These are phyloP conservation scores for Gossypium rotundifolium DNA, from an alignment of 345 rosid species.

Conservation along the genomic window DNA sequence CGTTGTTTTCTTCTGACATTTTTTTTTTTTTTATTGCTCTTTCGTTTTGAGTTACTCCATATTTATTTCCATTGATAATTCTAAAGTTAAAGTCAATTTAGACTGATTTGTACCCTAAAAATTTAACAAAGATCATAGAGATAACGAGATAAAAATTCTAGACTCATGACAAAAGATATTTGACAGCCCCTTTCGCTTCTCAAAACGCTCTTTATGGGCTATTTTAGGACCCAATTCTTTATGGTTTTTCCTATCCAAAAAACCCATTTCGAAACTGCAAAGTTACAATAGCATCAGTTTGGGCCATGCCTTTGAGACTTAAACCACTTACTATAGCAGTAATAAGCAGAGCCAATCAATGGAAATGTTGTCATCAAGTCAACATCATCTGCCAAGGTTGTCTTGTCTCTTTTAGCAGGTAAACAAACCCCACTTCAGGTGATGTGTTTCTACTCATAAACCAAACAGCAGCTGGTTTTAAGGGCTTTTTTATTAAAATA, in stretches of 20 bases:
- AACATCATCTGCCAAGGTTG: constrained; percentile 5
- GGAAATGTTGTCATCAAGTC: background rate
- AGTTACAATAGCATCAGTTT: background rate
- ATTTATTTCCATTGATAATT: too few relatives aligned
- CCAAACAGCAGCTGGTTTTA: constrained; percentile 7
- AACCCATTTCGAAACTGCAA: background rate
- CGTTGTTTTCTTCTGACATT: too few relatives aligned
- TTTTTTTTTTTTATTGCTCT: too few relatives aligned
- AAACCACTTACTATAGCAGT: too few relatives aligned
- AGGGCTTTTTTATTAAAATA: too few relatives aligned
- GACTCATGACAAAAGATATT: too few relatives aligned
- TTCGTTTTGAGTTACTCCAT: too few relatives aligned
- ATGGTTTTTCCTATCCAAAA: background rate
- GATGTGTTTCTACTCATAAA: background rate
- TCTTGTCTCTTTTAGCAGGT: constrained; percentile 11
- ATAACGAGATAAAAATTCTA: too few relatives aligned
- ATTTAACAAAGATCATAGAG: too few relatives aligned
- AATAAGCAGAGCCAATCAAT: background rate
- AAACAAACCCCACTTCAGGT: constrained; percentile 17
- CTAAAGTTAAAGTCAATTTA: too few relatives aligned
- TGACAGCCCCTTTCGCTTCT: too few relatives aligned
- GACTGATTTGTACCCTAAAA: too few relatives aligned
- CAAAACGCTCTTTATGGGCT: background rate
- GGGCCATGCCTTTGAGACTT: background rate
- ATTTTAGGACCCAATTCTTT: background rate